Base-by-base conservation (phyloP, 139 green algal genomes). In the Picochlorum costavermella region DNA sequence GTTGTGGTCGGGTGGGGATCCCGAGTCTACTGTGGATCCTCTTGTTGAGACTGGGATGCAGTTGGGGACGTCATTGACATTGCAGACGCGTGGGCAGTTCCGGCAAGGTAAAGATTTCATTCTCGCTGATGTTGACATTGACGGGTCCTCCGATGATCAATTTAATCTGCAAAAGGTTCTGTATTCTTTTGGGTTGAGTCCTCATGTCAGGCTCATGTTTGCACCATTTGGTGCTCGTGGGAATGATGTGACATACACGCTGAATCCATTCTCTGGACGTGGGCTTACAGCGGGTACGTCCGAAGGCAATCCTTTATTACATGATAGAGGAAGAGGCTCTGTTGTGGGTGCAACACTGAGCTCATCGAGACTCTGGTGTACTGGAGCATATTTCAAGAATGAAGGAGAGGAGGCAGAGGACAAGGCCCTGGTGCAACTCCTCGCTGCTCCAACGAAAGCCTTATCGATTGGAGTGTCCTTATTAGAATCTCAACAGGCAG, bases 201-300 rank as follows among this genome's bases (percentile, higher is more conserved):
- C 56, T 3, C 37, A 30, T 12, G 8, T 78, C 50, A 64, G 69
- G 5, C 16, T 78, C 31, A 17, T 79, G 11, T 37, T 83, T 17
- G 64, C 76, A 4, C 74, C 76, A 2, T 70, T 82, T 56, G 76
- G 76, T 4, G 76, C 64, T 23, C 46, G 69, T 17, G 55, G 66
- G 13, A 20, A 59, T 10, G 68, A 77, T 55, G 55, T 61, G 6
- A 59, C 66, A 29, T 72, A 77, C 61, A 77, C 72, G 17, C 65
- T 72, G 29, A 76, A 77, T 50, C 72, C 72, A 9, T 62, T 77
- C 20, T 40, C 61, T 4, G 55, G 63, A 53, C 64, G 70, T 58
- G 70, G 70, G 13, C 57, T 76, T 29, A 69, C 30, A 17, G 23
- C 45, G 14, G 37, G 4, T n/a, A 20, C 9, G 4, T 36, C n/a